Evolutionary conservation across 2,329 filamentous ascomycete species (phyloP).

Genomic region (Pseudogymnoascus sp.): DNA sequence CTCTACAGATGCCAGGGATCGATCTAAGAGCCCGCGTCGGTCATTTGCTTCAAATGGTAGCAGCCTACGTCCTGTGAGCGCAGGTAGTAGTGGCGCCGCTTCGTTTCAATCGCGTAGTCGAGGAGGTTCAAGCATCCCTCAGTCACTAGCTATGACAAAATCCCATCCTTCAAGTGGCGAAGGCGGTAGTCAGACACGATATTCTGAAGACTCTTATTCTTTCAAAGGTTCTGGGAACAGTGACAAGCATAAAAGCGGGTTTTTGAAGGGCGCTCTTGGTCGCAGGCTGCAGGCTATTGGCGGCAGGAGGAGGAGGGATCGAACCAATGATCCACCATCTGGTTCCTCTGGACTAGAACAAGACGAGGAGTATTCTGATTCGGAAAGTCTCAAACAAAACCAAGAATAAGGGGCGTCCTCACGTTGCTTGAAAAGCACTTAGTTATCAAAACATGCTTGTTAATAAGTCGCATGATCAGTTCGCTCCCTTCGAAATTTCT

Average conservation of each 20-base stretch:
- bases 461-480: not conserved
- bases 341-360: conserved; percentile 1
- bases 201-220: not conserved
- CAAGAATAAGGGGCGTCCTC: not conserved
- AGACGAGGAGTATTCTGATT: not conserved
- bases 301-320: conserved; percentile 3
- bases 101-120: conserved; percentile 1
- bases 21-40: conserved; percentile 23
- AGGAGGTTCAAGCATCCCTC: not conserved
- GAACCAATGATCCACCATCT: not conserved
- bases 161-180: not conserved
- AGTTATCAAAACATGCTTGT: not conserved
- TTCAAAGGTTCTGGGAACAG: not conserved
- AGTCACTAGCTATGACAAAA: not conserved
- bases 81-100: conserved; percentile 20
- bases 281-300: conserved; percentile 6
- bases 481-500: not conserved
- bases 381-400: not conserved
- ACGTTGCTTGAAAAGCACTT: not conserved
- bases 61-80: conserved; percentile 20
- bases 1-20: conserved; percentile 19
- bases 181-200: not conserved
- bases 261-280: conserved; percentile 9
- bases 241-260: not conserved
- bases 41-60: conserved; percentile 25